Percentiles rank a stretch among this genome's conserved stretches.
phyloP scores from a whole-genome alignment of 805 yeast species.

The Metschnikowia kunwiensis region DNA sequence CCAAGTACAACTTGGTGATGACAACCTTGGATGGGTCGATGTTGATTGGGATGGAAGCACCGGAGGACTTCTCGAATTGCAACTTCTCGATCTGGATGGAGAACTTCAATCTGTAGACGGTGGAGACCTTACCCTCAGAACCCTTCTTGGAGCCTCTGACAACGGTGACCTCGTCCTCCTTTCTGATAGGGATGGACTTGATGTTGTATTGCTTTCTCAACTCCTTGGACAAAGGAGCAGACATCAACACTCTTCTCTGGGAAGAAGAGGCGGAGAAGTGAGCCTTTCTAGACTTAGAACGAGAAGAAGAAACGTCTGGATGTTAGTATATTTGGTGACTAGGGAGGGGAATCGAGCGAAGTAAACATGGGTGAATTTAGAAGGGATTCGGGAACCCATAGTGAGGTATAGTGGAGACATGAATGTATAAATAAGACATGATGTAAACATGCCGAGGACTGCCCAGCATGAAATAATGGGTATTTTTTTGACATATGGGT shows the following conservation, averaged over 20 bases:
- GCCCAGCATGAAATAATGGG: too few species aligned
- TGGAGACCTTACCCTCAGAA: slow-evolving; percentile 95
- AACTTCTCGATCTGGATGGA: slow-evolving; percentile 96
- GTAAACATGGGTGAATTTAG: background rate
- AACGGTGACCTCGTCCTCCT: slow-evolving; percentile 92
- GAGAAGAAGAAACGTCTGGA: slow-evolving; percentile 96
- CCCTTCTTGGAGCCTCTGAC: slow-evolving; percentile 99
- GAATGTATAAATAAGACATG: too few species aligned
- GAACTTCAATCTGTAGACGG: slow-evolving; percentile 98
- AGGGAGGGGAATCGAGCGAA: background rate
- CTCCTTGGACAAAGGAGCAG: slow-evolving; percentile 99
- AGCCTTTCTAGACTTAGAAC: slow-evolving; percentile 99
- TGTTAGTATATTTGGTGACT: slow-evolving; percentile 28
- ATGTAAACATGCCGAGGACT: too few species aligned
- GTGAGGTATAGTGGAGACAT: too few species aligned
- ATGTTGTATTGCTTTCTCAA: slow-evolving; percentile 96
- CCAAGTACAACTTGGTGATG: slow-evolving; percentile 96
- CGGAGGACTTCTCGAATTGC: slow-evolving; percentile 96
- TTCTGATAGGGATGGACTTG: slow-evolving; percentile 95
- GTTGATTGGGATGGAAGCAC: slow-evolving; percentile 96
- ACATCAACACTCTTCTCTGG: slow-evolving; percentile 88
- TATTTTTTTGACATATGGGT: too few species aligned
- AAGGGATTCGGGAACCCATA: background rate
- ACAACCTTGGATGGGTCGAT: slow-evolving; percentile 98
- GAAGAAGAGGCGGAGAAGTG: slow-evolving; percentile 98